Evolutionary conservation across 2,329 filamentous ascomycete genomes (phyloP).

Genomic region (Ceratocystis harringtonii): DNA sequence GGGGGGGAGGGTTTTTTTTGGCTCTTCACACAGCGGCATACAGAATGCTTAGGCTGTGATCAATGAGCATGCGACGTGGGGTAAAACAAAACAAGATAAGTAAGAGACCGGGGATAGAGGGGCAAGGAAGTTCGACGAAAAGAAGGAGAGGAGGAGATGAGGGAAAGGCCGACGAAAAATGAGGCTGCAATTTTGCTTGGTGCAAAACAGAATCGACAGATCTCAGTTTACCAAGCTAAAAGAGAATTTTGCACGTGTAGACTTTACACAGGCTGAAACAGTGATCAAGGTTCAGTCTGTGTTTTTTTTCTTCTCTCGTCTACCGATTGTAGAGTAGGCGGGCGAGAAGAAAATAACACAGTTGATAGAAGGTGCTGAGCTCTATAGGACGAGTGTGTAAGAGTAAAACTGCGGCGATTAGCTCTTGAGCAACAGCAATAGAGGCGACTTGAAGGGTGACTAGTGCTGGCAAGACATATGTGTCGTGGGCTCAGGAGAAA

Average conservation of each 20-base stretch:
- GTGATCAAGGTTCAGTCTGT: neutral
- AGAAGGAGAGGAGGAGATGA: neutral
- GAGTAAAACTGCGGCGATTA: neutral
- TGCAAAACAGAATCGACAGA: neutral
- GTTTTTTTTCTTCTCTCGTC: neutral
- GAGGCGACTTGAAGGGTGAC: neutral
- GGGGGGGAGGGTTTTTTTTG: neutral
- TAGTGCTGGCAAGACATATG: neutral
- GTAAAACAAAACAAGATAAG: conserved; percentile 4
- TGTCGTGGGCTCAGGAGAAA: neutral
- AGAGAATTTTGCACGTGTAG: neutral
- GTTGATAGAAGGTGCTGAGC: neutral
- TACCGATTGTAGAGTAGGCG: neutral
- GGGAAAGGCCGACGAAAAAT: neutral
- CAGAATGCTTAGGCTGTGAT: conserved; percentile 9
- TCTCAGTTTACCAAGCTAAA: neutral
- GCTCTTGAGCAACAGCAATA: neutral
- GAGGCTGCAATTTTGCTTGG: neutral
- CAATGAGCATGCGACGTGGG: conserved; percentile 10
- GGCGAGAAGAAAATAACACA: neutral
- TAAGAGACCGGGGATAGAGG: conserved; percentile 7
- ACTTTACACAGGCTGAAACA: conserved; percentile 4
- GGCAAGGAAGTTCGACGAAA: neutral
- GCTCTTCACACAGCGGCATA: neutral
- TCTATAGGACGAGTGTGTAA: no score